Percentiles rank a stretch among this genome's conserved stretches.
These are phyloP conservation scores for Isoetes taiwanensis DNA, from an alignment of 75 land plant genomes.

Conservation along the genomic window DNA sequence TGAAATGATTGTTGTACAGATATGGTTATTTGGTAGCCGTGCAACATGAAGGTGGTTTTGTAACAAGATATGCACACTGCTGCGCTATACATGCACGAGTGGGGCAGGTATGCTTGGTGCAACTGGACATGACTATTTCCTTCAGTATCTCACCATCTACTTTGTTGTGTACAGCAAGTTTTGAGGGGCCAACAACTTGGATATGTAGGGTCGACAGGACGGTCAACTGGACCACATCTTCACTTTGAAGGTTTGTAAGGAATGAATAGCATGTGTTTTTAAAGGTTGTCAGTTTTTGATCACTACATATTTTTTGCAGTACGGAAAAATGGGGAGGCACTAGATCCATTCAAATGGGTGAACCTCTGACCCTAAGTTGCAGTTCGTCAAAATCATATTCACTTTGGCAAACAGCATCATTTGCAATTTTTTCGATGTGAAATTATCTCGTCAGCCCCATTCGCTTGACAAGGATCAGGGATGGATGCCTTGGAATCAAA, in stretches of 20 bases:
- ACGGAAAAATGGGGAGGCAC: slow-evolving; percentile 28
- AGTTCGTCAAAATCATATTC: too few species aligned
- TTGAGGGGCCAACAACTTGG: slow-evolving; percentile 28
- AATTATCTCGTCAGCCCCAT: too few species aligned
- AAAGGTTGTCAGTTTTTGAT: too few species aligned
- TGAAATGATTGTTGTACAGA: slow-evolving; percentile 9
- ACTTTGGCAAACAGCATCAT: too few species aligned
- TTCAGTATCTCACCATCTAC: not conserved
- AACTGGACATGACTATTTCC: too few species aligned
- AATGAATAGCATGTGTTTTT: not conserved
- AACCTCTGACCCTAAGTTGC: slow-evolving; percentile 20
- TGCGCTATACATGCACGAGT: slow-evolving; percentile 31
- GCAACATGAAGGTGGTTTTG: slow-evolving; percentile 32
- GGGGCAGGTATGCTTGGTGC: slow-evolving; percentile 17
- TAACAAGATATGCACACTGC: slow-evolving; percentile 31
- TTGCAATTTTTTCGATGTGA: too few species aligned
- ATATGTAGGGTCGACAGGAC: slow-evolving; percentile 30
- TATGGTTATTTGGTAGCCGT: slow-evolving; percentile 30
- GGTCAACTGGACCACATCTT: slow-evolving; percentile 28
- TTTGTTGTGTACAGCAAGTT: slow-evolving; percentile 28
- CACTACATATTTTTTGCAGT: slow-evolving; percentile 14
- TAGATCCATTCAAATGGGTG: slow-evolving; percentile 31
- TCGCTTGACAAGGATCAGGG: too few species aligned
- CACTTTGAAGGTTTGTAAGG: slow-evolving; percentile 23
- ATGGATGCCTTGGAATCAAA: too few species aligned